Evolutionary conservation across 2,329 filamentous ascomycete species (phyloP).

Genomic region (Nemania sp.): DNA sequence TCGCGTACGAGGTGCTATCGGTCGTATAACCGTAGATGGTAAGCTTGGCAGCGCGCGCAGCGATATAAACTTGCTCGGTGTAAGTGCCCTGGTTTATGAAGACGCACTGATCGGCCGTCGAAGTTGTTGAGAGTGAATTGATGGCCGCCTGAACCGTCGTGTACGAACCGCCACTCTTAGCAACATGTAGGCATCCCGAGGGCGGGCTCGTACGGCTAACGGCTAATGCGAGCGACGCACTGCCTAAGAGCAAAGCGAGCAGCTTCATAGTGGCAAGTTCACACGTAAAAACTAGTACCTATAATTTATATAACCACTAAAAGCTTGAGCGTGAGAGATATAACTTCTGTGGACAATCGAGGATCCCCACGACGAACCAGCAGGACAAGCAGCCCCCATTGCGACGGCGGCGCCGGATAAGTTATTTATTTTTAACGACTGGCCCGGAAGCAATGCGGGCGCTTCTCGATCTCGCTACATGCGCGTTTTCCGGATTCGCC

Average conservation of each 20-base stretch:
- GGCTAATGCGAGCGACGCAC: slow-evolving; percentile 42
- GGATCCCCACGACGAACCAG: slow-evolving; percentile 3
- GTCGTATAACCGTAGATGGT: slow-evolving; percentile 70
- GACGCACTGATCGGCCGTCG: slow-evolving; percentile 64
- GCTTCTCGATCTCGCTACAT: background rate
- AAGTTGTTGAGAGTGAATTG: slow-evolving; percentile 65
- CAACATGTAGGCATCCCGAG: slow-evolving; percentile 63
- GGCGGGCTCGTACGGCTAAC: slow-evolving; percentile 56
- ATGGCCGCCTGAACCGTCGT: slow-evolving; percentile 66
- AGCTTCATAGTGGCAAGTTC: slow-evolving; percentile 28
- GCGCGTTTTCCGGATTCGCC: slow-evolving; percentile 33
- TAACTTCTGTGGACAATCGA: slow-evolving; percentile 2
- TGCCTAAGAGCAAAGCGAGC: slow-evolving; percentile 20
- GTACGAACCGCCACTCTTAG: slow-evolving; percentile 54
- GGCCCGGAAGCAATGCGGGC: background rate
- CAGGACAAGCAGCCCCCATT: background rate
- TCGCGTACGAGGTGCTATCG: slow-evolving; percentile 62
- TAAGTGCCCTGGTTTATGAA: slow-evolving; percentile 73
- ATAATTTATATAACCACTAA: background rate
- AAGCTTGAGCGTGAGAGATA: background rate
- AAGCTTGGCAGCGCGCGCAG: slow-evolving; percentile 59
- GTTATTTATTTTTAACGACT: slow-evolving; percentile 14
- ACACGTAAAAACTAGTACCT: background rate
- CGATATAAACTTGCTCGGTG: slow-evolving; percentile 69
- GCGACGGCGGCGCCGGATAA: background rate